These are phyloP conservation scores for Aspergillus coremiiformis DNA, from an alignment of 495 filamentous ascomycete genomes.

Conservation along the genomic window DNA sequence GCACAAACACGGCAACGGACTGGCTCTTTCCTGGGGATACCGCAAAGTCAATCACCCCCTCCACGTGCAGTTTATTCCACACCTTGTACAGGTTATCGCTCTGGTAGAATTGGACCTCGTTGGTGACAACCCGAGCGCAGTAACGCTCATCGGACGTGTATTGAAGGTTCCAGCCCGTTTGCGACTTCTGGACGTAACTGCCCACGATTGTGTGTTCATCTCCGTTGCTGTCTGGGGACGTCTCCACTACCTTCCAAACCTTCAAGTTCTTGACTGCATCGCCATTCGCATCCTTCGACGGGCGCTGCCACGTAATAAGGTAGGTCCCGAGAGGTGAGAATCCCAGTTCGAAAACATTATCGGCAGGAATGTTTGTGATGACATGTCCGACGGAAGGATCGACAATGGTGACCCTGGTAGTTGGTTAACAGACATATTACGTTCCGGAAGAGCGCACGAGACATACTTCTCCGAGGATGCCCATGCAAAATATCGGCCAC, in stretches of 20 bases:
- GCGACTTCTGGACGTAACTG: slow-evolving; percentile 86
- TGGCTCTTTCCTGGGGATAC: slow-evolving; percentile 81
- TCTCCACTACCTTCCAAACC: slow-evolving; percentile 72
- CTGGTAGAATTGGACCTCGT: slow-evolving; percentile 95
- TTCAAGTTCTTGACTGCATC: slow-evolving; percentile 93
- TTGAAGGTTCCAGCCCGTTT: slow-evolving; percentile 95
- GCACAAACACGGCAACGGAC: slow-evolving; percentile 86
- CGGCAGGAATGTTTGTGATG: slow-evolving; percentile 62
- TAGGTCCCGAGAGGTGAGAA: slow-evolving; percentile 91
- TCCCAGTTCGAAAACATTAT: slow-evolving; percentile 84
- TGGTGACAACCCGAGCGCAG: slow-evolving; percentile 89
- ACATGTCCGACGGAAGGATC: slow-evolving; percentile 75
- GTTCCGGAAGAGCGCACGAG: neutral
- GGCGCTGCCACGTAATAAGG: slow-evolving; percentile 94
- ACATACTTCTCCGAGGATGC: slow-evolving; percentile 73
- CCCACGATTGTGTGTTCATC: slow-evolving; percentile 69
- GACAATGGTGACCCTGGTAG: slow-evolving; percentile 65
- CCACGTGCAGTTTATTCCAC: slow-evolving; percentile 90
- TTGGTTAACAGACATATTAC: neutral
- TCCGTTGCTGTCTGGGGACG: slow-evolving; percentile 20
- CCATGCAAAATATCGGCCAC: slow-evolving; percentile 93
- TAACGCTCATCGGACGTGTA: slow-evolving; percentile 88
- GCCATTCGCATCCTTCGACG: slow-evolving; percentile 83
- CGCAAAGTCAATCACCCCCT: slow-evolving; percentile 87
- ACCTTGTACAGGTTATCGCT: slow-evolving; percentile 75